A percentile compares a stretch with the other conserved stretches of the same genome.
phyloP scores from a whole-genome alignment of 2,329 filamentous ascomycete species.

The Ustulina deusta region DNA sequence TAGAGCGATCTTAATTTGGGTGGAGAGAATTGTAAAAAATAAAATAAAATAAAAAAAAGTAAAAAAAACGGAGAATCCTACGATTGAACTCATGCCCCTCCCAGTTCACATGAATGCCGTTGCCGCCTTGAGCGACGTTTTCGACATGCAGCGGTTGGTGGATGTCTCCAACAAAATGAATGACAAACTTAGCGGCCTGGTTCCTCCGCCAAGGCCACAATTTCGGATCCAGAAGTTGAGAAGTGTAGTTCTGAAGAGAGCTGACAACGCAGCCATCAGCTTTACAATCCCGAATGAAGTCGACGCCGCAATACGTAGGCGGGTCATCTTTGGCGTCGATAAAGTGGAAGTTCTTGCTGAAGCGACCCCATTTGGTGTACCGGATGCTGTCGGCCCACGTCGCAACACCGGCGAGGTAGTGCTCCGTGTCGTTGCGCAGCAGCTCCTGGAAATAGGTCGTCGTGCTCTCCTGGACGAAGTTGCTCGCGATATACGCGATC shows the following conservation, averaged over 20 bases:
- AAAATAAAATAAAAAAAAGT: too few relatives aligned
- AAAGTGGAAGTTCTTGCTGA: constrained; percentile 74
- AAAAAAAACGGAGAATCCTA: constrained; percentile 26
- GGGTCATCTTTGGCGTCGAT: constrained; percentile 76
- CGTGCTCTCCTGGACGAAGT: constrained; percentile 69
- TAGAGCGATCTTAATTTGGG: background rate
- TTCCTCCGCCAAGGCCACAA: constrained; percentile 61
- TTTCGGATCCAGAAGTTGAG: constrained; percentile 61
- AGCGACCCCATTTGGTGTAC: constrained; percentile 72
- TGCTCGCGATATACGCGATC: constrained; percentile 71
- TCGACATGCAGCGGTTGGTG: constrained; percentile 77
- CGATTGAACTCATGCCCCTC: constrained; percentile 67
- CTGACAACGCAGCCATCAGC: constrained; percentile 71
- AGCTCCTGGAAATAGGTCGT: constrained; percentile 68
- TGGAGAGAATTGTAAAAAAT: background rate
- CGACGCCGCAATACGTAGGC: constrained; percentile 68
- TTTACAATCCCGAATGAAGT: constrained; percentile 73
- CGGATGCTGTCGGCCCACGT: constrained; percentile 76
- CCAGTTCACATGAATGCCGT: constrained; percentile 74
- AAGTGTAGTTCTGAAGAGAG: constrained; percentile 71
- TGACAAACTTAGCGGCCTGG: constrained; percentile 74
- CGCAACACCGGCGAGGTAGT: constrained; percentile 72
- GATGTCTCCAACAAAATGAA: constrained; percentile 77
- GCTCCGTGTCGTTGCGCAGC: constrained; percentile 64
- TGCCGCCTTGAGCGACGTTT: constrained; percentile 73